phyloP scores from a whole-genome alignment of 139 green algal genomes.

The Closterium sp. region DNA sequence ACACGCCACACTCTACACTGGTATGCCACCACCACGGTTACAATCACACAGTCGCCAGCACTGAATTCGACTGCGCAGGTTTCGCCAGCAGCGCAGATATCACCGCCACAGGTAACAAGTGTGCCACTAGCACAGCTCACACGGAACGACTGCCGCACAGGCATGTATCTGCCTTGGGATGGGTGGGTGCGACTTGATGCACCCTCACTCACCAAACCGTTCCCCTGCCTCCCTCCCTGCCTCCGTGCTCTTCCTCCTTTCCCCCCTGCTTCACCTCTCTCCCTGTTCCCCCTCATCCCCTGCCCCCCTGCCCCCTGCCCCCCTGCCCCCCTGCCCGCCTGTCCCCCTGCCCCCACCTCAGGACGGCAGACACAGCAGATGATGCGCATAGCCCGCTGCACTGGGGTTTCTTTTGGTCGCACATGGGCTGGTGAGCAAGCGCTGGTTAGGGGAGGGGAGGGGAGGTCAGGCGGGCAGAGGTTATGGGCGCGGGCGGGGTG shows the following conservation, averaged over 20 bases:
- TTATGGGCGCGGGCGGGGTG: background rate
- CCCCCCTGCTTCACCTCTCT: background rate
- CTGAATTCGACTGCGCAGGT: background rate
- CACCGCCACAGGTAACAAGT: no score
- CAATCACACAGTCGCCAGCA: background rate
- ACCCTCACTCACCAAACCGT: background rate
- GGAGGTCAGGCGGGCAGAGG: background rate
- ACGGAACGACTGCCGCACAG: background rate
- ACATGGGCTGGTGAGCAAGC: constrained; percentile 42
- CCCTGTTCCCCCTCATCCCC: background rate
- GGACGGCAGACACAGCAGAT: constrained; percentile 37
- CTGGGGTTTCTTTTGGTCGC: constrained; percentile 47
- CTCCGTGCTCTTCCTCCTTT: background rate
- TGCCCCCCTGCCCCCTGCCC: background rate
- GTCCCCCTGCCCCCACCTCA: background rate
- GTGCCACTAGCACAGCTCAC: no score
- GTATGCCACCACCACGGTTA: background rate
- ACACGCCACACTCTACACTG: no score
- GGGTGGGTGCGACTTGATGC: no score
- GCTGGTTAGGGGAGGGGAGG: background rate
- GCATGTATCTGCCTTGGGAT: no score
- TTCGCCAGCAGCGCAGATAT: background rate
- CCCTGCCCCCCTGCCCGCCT: background rate
- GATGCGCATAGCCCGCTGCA: constrained; percentile 46
- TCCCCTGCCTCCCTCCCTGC: background rate